phyloP scores from a whole-genome alignment of 805 yeast species.

The Helenozyma baotianmanensis region DNA sequence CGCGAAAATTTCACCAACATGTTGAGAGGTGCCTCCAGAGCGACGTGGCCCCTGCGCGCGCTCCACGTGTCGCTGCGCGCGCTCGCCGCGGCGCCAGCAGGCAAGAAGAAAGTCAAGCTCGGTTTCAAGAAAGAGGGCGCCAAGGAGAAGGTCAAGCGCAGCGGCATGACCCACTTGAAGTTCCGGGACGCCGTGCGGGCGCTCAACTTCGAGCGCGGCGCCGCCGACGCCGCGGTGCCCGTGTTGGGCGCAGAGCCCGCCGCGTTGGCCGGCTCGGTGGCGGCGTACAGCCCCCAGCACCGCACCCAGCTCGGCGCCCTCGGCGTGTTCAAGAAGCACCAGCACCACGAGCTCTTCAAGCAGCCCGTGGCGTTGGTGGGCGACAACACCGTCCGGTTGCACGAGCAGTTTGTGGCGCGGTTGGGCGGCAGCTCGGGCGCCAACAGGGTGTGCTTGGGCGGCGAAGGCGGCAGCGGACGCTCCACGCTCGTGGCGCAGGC shows the following conservation, averaged over 20 bases:
- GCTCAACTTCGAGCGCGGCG: slow-evolving; percentile 32
- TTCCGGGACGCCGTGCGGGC: slow-evolving; percentile 35
- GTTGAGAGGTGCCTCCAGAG: slow-evolving; percentile 7
- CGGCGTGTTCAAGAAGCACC: slow-evolving; percentile 65
- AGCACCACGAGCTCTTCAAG: slow-evolving; percentile 57
- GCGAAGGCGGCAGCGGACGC: slow-evolving; percentile 78
- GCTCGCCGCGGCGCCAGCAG: slow-evolving; percentile 16
- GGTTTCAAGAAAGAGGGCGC: slow-evolving; percentile 15
- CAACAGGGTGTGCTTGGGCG: slow-evolving; percentile 56
- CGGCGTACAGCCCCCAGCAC: slow-evolving; percentile 36
- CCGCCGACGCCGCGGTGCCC: slow-evolving; percentile 13
- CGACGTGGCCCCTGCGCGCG: slow-evolving; percentile 2
- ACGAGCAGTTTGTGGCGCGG: slow-evolving; percentile 36
- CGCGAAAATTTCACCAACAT: slow-evolving; percentile 1
- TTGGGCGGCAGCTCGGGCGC: slow-evolving; percentile 25
- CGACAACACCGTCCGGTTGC: slow-evolving; percentile 38
- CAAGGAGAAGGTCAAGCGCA: slow-evolving; percentile 25
- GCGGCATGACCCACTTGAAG: slow-evolving; percentile 39
- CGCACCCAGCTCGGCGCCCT: slow-evolving; percentile 43
- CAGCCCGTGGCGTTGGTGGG: slow-evolving; percentile 59
- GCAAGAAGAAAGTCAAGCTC: slow-evolving; percentile 21
- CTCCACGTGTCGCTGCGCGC: slow-evolving; percentile 8
- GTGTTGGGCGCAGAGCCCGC: slow-evolving; percentile 13
- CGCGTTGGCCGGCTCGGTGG: slow-evolving; percentile 13
- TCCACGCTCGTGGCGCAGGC: slow-evolving; percentile 67